Percentiles rank a stretch among this genome's conserved stretches.
Evolutionary conservation across 2,329 filamentous ascomycete species (phyloP).

Genomic region (Cercospora berteroae): DNA sequence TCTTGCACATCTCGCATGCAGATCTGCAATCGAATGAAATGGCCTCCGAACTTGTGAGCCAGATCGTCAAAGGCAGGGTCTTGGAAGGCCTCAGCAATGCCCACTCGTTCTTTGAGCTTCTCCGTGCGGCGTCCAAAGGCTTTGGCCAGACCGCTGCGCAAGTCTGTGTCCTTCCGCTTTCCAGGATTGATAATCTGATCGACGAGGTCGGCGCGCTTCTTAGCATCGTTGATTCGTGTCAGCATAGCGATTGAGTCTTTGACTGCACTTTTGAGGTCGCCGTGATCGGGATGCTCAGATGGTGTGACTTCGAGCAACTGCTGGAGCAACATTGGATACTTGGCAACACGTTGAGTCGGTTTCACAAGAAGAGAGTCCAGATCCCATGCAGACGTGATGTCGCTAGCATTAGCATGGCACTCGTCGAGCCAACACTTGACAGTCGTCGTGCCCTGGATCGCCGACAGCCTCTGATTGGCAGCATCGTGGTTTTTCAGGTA

Average conservation of each 20-base stretch:
- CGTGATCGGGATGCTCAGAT: slow-evolving; percentile 76
- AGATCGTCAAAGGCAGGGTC: slow-evolving; percentile 78
- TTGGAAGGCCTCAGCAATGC: slow-evolving; percentile 65
- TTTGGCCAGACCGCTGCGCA: slow-evolving; percentile 78
- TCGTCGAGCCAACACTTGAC: slow-evolving; percentile 82
- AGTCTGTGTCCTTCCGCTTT: slow-evolving; percentile 81
- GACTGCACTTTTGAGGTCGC: slow-evolving; percentile 66
- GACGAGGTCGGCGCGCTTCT: slow-evolving; percentile 90
- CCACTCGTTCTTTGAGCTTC: slow-evolving; percentile 72
- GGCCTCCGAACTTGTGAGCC: slow-evolving; percentile 84
- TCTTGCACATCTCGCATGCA: slow-evolving; percentile 91
- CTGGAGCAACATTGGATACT: slow-evolving; percentile 84
- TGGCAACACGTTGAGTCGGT: slow-evolving; percentile 89
- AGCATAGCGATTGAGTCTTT: slow-evolving; percentile 64
- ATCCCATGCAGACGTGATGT: slow-evolving; percentile 92
- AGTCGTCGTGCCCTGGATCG: slow-evolving; percentile 57
- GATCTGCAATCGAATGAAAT: slow-evolving; percentile 88
- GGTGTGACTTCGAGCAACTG: slow-evolving; percentile 78
- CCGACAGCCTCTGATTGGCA: slow-evolving; percentile 60
- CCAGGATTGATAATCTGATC: slow-evolving; percentile 72
- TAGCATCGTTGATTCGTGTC: slow-evolving; percentile 82
- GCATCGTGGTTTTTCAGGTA: slow-evolving; percentile 65
- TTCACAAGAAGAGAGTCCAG: slow-evolving; percentile 95
- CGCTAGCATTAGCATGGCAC: slow-evolving; percentile 87
- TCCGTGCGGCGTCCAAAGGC: slow-evolving; percentile 87